Percentiles rank a stretch among this genome's conserved stretches.
Conservation (phyloP, 2,329 filamentous ascomycete species). For the Cytospora paraplurivora region DNA sequence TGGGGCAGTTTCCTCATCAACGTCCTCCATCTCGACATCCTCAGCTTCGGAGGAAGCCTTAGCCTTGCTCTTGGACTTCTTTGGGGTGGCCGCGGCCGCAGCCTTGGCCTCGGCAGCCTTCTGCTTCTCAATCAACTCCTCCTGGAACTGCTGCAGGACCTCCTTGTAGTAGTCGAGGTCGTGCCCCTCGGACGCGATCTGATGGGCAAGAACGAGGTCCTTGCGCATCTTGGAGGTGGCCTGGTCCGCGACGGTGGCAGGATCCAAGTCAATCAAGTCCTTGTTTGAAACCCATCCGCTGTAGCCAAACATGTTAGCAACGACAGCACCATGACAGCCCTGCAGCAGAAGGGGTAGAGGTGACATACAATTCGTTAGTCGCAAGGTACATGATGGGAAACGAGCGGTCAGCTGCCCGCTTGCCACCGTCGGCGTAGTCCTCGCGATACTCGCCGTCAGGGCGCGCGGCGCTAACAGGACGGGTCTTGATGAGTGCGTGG, state of each 20-base stretch:
- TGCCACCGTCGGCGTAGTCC: conserved; percentile 84
- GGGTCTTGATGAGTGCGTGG: conserved; percentile 69
- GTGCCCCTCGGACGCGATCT: conserved; percentile 76
- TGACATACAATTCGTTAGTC: conserved; percentile 94
- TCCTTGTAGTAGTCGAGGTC: conserved; percentile 82
- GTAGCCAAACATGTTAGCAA: conserved; percentile 20
- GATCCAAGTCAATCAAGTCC: conserved; percentile 75
- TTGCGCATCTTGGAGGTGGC: conserved; percentile 80
- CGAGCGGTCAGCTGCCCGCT: conserved; percentile 80
- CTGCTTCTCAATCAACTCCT: conserved; percentile 64
- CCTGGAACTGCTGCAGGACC: conserved; percentile 70
- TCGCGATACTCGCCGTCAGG: conserved; percentile 85
- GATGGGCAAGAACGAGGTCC: conserved; percentile 75
- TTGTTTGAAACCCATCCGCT: conserved; percentile 93
- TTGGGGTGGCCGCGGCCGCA: conserved; percentile 41
- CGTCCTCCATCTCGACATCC: conserved; percentile 46
- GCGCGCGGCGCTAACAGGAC: conserved; percentile 81
- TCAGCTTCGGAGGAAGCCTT: conserved; percentile 35
- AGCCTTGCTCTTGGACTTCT: conserved; percentile 51
- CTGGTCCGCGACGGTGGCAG: conserved; percentile 68
- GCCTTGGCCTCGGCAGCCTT: conserved; percentile 51
- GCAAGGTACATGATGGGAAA: conserved; percentile 94
- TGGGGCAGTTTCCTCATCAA: conserved; percentile 50
- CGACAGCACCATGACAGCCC: conserved; percentile 11
- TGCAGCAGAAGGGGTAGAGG: background rate